Evolutionary conservation across 2,329 filamentous ascomycete genomes (phyloP), one percentile per base, ranked within the genome.

Genomic region (Penicillium sp.): DNA sequence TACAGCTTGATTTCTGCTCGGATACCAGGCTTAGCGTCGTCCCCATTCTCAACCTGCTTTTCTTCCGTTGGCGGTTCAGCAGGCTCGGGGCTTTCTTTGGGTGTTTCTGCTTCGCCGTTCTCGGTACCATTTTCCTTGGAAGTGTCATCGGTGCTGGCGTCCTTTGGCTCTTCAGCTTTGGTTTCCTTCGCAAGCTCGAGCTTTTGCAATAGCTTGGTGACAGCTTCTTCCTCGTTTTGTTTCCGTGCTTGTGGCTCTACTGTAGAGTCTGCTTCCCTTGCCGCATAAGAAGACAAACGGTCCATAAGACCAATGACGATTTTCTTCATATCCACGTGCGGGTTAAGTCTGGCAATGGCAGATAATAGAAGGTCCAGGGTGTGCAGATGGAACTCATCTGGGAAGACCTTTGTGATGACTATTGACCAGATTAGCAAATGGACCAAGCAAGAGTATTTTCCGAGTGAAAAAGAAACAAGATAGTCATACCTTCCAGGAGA

Each of bases 291-390:
- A 7, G 94, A 97, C 31, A 99, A 78, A 39, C 94, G 87, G 71
- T 99, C 93, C 95, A 99, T 99, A 59, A 99, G 81, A 27, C 93
- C 94, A 70, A 97, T 97, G 10, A 99, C 93, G 57, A 99, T 99
- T 46, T 90, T 90, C 78, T 99, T 99, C 77, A 99, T 87, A 66
- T 99, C 96, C 68, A 99, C 94, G 70, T 97, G 91, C 0, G 93
- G 94, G 69, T 99, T 97, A 38, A 99, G 81, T 57, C 93, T 84
- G 15, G 93, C 91, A 34, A 96, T 96, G 7, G 94, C 94, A 9
- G 89, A 94, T 34, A 99, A 85, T 73, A 99, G 91, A 72, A 97
- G 89, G 71, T 97, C 94, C 33, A 99, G 84, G 0, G 94, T 99
- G 72, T 99, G 92, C 23, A 99, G 85, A 75, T 99, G 95, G 73